These are phyloP conservation scores for Lunasporangiospora selenospora DNA, from an alignment of 192 early-diverging fungal species.

Conservation along the genomic window DNA sequence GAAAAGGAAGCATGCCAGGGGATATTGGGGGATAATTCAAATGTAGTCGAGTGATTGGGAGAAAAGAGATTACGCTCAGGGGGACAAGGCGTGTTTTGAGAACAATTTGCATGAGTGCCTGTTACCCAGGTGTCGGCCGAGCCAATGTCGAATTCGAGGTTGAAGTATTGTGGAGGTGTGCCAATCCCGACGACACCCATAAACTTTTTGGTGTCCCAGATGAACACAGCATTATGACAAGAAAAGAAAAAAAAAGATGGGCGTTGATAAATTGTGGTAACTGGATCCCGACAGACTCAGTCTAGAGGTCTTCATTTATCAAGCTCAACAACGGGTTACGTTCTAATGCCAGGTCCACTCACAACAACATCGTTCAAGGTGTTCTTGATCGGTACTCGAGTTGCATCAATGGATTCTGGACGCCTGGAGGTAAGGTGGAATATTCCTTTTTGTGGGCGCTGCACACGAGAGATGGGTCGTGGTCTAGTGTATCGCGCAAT, in stretches of 20 bases:
- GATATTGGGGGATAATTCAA: not conserved
- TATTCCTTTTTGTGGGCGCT: not conserved
- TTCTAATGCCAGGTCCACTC: not conserved
- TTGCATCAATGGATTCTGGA: conserved; percentile 8
- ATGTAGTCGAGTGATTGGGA: conserved; percentile 6
- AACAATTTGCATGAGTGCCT: conserved; percentile 2
- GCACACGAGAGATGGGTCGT: not conserved
- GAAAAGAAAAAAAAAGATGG: not conserved
- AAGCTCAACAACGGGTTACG: not conserved
- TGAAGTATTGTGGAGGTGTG: conserved; percentile 68
- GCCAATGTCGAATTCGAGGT: conserved; percentile 59
- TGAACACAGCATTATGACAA: no score
- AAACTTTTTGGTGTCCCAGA: no score
- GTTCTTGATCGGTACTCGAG: conserved; percentile 8
- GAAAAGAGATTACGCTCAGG: conserved; percentile 14
- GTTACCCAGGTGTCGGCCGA: conserved; percentile 68
- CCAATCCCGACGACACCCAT: conserved; percentile 65
- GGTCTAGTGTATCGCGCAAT: conserved; percentile 1
- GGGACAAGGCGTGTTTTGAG: conserved; percentile 3
- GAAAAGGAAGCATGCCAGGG: conserved; percentile 34
- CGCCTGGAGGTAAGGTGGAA: not conserved
- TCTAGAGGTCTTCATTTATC: not conserved
- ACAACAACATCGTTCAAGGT: conserved; percentile 15
- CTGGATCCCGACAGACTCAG: not conserved
- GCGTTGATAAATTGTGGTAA: not conserved